Conservation (phyloP, 75 land plant genomes). For the Ceratopteris richardii region DNA sequence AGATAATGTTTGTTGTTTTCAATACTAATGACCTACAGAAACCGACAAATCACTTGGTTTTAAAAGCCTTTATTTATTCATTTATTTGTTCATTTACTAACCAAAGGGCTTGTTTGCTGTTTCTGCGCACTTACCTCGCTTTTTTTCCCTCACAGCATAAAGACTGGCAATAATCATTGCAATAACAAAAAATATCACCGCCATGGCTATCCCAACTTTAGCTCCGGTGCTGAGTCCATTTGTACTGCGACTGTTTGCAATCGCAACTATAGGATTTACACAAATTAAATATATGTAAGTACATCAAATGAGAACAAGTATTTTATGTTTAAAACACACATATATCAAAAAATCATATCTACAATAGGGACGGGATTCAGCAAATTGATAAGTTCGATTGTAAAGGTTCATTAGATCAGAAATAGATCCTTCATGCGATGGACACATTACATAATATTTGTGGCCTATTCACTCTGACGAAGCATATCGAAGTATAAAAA, state of each 20-base stretch:
- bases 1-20: too few relatives aligned
- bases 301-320: background rate
- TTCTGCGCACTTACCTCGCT: slow-evolving; percentile 46
- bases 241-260: background rate
- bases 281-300: background rate
- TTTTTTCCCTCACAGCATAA: slow-evolving; percentile 61
- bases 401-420: too few relatives aligned
- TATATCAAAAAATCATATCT: background rate
- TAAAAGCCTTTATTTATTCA: too few relatives aligned
- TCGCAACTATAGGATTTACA: background rate
- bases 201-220: slow-evolving; percentile 46
- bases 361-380: too few relatives aligned
- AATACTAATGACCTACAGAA: too few relatives aligned
- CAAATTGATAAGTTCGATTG: too few relatives aligned
- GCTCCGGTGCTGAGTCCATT: slow-evolving; percentile 17
- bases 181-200: slow-evolving; percentile 27
- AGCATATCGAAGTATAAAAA: too few relatives aligned
- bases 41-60: too few relatives aligned
- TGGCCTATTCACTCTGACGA: too few relatives aligned
- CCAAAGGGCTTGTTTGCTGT: slow-evolving; percentile 61
- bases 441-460: too few relatives aligned
- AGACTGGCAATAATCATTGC: slow-evolving; percentile 25
- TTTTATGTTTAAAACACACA: background rate
- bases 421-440: too few relatives aligned
- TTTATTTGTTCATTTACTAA: slow-evolving; percentile 6